Percentiles rank a stretch among this genome's conserved stretches.
phyloP scores from a whole-genome alignment of 805 yeast species.

The Starmerella apicola region DNA sequence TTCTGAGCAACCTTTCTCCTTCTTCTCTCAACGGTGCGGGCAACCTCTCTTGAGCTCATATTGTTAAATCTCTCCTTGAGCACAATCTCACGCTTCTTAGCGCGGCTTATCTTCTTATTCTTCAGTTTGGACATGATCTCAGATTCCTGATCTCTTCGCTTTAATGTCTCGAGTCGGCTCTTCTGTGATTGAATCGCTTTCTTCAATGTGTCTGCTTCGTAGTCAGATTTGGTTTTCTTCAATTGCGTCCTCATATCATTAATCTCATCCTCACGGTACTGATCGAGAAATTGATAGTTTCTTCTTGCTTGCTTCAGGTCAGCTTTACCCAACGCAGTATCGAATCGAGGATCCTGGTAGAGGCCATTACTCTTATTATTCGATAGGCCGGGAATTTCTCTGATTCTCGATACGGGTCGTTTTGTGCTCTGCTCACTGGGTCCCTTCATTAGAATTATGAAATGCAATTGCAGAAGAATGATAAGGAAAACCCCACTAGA shows the following conservation, averaged over 20 bases:
- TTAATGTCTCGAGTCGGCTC: constrained; percentile 45
- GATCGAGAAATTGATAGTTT: constrained; percentile 76
- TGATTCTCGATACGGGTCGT: constrained; percentile 50
- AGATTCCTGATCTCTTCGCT: constrained; percentile 62
- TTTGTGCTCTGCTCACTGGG: constrained; percentile 73
- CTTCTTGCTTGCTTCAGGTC: constrained; percentile 54
- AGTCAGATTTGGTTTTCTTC: constrained; percentile 33
- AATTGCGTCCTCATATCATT: constrained; percentile 43
- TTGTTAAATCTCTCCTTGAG: constrained; percentile 27
- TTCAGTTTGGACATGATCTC: constrained; percentile 52
- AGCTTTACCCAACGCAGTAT: constrained; percentile 77
- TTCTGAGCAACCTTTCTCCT: constrained; percentile 30
- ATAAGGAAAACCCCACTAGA: no score
- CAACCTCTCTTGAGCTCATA: constrained; percentile 29
- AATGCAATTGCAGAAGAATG: no score
- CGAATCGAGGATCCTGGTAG: constrained; percentile 79
- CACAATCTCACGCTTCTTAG: constrained; percentile 29
- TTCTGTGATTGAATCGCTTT: constrained; percentile 27
- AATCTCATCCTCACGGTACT: constrained; percentile 68
- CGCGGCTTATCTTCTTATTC: constrained; percentile 38
- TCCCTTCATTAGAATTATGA: constrained; percentile 71
- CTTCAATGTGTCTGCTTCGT: constrained; percentile 29
- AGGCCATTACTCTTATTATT: constrained; percentile 30
- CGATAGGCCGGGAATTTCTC: constrained; percentile 46
- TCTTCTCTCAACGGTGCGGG: constrained; percentile 26